phyloP scores from a whole-genome alignment of 352 stramenopile genomes.

The Chrysophaeum taylorii region DNA sequence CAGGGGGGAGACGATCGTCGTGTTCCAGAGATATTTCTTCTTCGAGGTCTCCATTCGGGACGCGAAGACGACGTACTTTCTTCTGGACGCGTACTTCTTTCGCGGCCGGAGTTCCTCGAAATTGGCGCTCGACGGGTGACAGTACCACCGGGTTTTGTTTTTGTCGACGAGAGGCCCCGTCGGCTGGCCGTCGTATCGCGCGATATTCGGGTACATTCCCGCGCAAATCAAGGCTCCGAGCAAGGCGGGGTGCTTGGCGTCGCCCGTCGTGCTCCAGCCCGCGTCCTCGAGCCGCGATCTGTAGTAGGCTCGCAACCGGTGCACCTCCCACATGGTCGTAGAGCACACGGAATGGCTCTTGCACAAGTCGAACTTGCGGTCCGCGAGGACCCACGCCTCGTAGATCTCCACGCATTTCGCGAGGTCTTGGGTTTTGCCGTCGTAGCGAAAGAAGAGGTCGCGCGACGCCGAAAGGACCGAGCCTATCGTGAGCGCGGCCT shows the following conservation, averaged over 20 bases:
- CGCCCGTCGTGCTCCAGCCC: background rate
- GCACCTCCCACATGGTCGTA: too few species aligned
- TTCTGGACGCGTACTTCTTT: too few species aligned
- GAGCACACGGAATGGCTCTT: too few species aligned
- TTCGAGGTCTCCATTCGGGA: constrained; percentile 79
- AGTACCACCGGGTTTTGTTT: background rate
- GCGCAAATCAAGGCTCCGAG: constrained; percentile 55
- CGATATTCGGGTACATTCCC: constrained; percentile 62
- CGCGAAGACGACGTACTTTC: constrained; percentile 6
- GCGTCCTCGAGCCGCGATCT: background rate
- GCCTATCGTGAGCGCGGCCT: constrained; percentile 61
- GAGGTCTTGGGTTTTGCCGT: constrained; percentile 57
- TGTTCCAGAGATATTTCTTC: constrained; percentile 91
- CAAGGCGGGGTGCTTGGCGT: constrained; percentile 21
- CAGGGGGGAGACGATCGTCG: constrained; percentile 85
- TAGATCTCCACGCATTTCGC: constrained; percentile 52
- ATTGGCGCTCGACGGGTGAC: background rate
- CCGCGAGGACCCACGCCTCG: constrained; percentile 54
- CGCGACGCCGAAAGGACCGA: constrained; percentile 49
- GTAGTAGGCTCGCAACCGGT: too few species aligned
- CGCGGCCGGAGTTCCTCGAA: background rate
- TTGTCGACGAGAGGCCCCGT: background rate
- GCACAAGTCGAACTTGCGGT: too few species aligned
- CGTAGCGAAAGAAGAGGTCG: constrained; percentile 56
- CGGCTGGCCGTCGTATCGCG: background rate